Evolutionary conservation across 2,329 filamentous ascomycete species (phyloP).

Genomic region (Botrytis hyacinthi): DNA sequence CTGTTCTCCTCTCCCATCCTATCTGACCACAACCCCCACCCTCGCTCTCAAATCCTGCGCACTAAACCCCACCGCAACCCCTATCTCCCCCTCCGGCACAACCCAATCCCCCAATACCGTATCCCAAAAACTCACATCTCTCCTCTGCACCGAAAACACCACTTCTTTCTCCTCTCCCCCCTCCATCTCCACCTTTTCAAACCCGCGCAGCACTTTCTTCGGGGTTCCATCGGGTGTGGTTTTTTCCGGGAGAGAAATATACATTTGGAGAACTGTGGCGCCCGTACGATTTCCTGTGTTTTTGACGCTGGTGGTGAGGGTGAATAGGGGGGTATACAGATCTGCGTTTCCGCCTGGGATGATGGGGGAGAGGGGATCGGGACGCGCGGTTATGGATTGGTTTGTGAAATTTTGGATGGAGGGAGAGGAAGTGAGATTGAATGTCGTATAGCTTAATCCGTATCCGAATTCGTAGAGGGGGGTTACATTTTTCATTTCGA

Average conservation of each 20-base stretch:
- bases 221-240: constrained; percentile 37
- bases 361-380: constrained; percentile 40
- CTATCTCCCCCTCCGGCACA: constrained; percentile 24
- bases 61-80: constrained; percentile 27
- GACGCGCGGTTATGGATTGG: constrained; percentile 22
- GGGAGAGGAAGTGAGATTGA: constrained; percentile 47
- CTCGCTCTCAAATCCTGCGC: constrained; percentile 26
- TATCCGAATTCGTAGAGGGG: constrained; percentile 78
- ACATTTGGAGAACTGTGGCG: constrained; percentile 36
- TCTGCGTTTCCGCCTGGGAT: constrained; percentile 53
- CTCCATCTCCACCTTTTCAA: constrained; percentile 69
- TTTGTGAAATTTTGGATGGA: constrained; percentile 34
- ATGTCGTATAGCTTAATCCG: constrained; percentile 75
- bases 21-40: background rate
- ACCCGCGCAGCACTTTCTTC: constrained; percentile 66
- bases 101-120: constrained; percentile 75
- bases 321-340: constrained; percentile 52
- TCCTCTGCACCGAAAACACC: constrained; percentile 65
- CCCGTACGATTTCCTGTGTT: constrained; percentile 49
- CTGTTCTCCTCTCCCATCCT: background rate
- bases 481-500: constrained; percentile 57
- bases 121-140: constrained; percentile 87
- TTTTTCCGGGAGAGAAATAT: constrained; percentile 35
- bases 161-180: constrained; percentile 66
- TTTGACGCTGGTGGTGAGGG: constrained; percentile 47